Base-by-base conservation (phyloP, 352 stramenopile species). In the Globisporangium rhizosaccharum region DNA sequence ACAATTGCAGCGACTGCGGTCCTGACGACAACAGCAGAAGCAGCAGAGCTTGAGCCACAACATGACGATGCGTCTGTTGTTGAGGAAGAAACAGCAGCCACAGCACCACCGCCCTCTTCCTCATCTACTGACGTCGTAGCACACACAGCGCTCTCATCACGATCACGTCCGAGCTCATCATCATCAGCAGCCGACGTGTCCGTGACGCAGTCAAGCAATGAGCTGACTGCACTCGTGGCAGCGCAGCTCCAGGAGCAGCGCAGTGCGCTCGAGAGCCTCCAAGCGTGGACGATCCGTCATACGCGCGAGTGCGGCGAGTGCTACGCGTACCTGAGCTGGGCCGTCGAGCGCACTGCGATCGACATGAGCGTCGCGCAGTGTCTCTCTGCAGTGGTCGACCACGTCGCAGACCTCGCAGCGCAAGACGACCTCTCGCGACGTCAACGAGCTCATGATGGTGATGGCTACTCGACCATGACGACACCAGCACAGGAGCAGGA, bases 271-370 rank as follows among this genome's bases (percentile, higher is more conserved):
- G 50, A 63, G 1, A 53, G 53, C 28, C 67, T 88, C 14, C 73
- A 76, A 46, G 51, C 39, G 3, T 88, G 78, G 78, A 74, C 61
- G 3, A 45, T 57, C 15, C 70, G 64, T 17, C 78, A 88, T 36
- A 65, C 75, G 1, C 51, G 73, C 17, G 78, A 86, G 41, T 88
- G 78, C 44, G 61, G 76, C 0, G 59, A 73, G 41, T 79, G 74
- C 54, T 83, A 82, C 51, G 74, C 79, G 55, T 88, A 82, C 50
- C 46, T 86, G 41, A 70, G 67, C 50, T 82, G 64, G 68, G 68
- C 68, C 2, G 47, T 85, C 7, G 68, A 84, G 54, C 52, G 71
- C 33, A 45, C 50, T 20, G 56, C 61, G 37, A 54, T 52, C 14
- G 72, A 85, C 33, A 52, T 57, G 55, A 61, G 30, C 44, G 73